Percentiles rank a stretch among this genome's conserved stretches.
phyloP scores from a whole-genome alignment of 805 yeast genomes.

The Metschnikowia similis region DNA sequence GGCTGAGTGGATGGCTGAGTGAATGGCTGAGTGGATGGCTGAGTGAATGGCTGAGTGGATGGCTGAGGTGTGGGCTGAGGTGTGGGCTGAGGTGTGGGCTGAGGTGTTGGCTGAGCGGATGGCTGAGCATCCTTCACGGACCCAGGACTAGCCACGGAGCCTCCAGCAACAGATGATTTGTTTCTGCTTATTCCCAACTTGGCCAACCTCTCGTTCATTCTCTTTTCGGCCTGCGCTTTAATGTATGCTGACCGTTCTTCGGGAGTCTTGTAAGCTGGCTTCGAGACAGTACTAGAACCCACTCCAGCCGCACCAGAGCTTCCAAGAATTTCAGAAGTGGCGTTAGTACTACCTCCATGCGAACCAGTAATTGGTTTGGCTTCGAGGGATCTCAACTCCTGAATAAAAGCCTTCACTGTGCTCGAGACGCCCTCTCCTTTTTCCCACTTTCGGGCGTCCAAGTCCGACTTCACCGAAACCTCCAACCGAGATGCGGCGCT shows the following conservation, averaged over 20 bases:
- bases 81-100: neutral
- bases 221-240: conserved; percentile 68
- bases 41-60: no score
- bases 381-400: conserved; percentile 37
- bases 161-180: conserved; percentile 10
- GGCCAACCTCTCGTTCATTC: conserved; percentile 83
- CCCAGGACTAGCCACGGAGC: conserved; percentile 1
- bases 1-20: neutral
- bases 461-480: conserved; percentile 38
- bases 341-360: neutral
- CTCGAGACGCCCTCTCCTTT: conserved; percentile 71
- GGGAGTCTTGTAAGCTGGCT: conserved; percentile 38
- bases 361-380: neutral
- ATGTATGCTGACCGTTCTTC: conserved; percentile 75
- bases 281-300: neutral
- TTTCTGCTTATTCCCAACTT: conserved; percentile 64
- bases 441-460: conserved; percentile 71
- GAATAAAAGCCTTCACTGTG: conserved; percentile 59
- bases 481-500: conserved; percentile 43
- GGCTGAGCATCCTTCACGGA: neutral
- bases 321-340: neutral
- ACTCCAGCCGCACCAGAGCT: neutral
- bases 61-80: neutral
- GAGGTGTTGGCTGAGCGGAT: neutral
- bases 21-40: no score